A percentile compares a stretch with the other conserved stretches of the same genome.
phyloP scores from a whole-genome alignment of 1,284 basidiomycete genomes.

The Jaminaea rosea region DNA sequence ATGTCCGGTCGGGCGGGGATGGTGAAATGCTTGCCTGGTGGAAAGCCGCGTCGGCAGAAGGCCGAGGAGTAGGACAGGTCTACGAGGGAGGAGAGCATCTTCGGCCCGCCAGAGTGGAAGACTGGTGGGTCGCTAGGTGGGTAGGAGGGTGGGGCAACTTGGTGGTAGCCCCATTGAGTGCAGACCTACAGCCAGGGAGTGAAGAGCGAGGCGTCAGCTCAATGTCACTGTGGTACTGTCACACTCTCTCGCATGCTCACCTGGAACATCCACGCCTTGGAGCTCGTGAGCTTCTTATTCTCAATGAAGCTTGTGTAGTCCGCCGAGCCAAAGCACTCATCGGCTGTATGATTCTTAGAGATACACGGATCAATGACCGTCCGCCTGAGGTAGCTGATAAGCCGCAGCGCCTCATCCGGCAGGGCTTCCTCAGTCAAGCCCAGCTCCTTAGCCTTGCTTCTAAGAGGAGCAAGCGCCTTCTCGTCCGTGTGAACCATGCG shows the following conservation, averaged over 20 bases:
- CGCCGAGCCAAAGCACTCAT: conserved; percentile 68
- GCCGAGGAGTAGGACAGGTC: conserved; percentile 69
- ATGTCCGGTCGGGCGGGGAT: conserved; percentile 69
- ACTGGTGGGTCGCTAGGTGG: conserved; percentile 10
- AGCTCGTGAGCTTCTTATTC: conserved; percentile 58
- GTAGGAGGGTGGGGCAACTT: conserved; percentile 18
- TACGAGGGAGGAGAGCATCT: conserved; percentile 65
- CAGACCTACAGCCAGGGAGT: conserved; percentile 51
- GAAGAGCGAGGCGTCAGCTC: conserved; percentile 1
- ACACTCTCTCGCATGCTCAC: conserved; percentile 13
- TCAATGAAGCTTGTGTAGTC: conserved; percentile 59
- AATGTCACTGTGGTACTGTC: neutral
- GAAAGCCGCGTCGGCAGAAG: conserved; percentile 72
- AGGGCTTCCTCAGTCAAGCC: neutral
- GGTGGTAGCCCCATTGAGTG: conserved; percentile 79
- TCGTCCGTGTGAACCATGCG: conserved; percentile 1
- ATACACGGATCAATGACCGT: conserved; percentile 22
- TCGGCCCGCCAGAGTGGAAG: conserved; percentile 45
- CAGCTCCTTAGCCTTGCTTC: neutral
- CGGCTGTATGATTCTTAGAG: conserved; percentile 2
- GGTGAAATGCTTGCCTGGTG: conserved; percentile 63
- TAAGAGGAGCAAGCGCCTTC: neutral
- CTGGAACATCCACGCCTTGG: conserved; percentile 85
- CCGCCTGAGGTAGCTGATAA: conserved; percentile 15
- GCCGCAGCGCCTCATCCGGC: conserved; percentile 1